Evolutionary conservation across 306 rosid species (phyloP).

Genomic region (Vigna unguiculata): DNA sequence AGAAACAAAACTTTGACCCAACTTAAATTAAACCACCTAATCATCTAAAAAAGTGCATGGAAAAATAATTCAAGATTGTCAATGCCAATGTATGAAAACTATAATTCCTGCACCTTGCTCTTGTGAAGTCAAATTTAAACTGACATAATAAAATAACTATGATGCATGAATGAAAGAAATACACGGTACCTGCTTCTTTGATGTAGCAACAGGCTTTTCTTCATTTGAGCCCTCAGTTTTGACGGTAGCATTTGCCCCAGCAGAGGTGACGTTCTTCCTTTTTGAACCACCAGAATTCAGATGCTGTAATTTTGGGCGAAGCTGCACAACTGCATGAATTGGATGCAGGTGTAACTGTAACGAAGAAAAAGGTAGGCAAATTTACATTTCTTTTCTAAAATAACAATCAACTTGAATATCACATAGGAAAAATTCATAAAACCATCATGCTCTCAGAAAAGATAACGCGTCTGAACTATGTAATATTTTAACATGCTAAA

Average conservation of each 20-base stretch:
- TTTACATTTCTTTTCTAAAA: slow-evolving; percentile 24
- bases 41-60: not conserved
- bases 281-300: slow-evolving; percentile 63
- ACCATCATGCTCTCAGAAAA: not conserved
- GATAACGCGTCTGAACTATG: not conserved
- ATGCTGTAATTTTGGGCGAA: slow-evolving; percentile 78
- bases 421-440: slow-evolving; percentile 37
- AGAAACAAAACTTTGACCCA: slow-evolving; percentile 25
- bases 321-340: slow-evolving; percentile 78
- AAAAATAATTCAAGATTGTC: slow-evolving; percentile 4
- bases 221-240: slow-evolving; percentile 60
- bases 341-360: slow-evolving; percentile 96
- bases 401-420: slow-evolving; percentile 35
- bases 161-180: slow-evolving; percentile 19
- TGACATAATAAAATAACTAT: slow-evolving; percentile 12
- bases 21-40: slow-evolving; percentile 3
- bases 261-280: slow-evolving; percentile 49
- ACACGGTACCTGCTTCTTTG: slow-evolving; percentile 71
- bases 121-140: slow-evolving; percentile 28
- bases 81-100: slow-evolving; percentile 18
- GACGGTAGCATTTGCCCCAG: slow-evolving; percentile 54
- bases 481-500: slow-evolving; percentile 13
- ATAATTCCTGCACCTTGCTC: slow-evolving; percentile 18
- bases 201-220: slow-evolving; percentile 58
- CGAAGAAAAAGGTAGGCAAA: slow-evolving; percentile 34